Evolutionary conservation across 176 grass and related monocot species (phyloP).

Genomic region (Rhynchospora breviuscula): DNA sequence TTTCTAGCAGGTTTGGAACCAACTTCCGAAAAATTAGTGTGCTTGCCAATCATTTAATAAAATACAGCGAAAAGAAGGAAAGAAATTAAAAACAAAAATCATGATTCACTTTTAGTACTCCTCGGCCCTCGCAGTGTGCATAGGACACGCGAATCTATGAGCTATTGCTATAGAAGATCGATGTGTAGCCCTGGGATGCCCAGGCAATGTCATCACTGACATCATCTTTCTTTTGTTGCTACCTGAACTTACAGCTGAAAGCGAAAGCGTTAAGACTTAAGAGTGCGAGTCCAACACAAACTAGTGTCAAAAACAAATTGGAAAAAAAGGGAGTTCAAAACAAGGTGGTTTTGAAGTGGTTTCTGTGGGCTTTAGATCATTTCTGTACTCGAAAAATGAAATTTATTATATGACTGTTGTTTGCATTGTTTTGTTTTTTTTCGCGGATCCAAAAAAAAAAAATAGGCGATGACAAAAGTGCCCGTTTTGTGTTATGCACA

Average conservation of each 20-base stretch:
- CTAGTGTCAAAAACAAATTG: neutral
- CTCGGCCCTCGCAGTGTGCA: too few relatives aligned
- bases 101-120: too few relatives aligned
- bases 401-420: neutral
- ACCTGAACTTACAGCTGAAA: neutral
- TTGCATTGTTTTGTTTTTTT: neutral
- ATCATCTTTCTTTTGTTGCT: constrained; percentile 9
- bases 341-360: neutral
- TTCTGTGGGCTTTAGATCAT: too few relatives aligned
- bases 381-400: neutral
- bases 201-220: constrained; percentile 13
- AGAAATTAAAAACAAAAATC: too few relatives aligned
- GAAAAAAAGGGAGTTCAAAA: neutral
- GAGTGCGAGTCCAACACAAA: neutral
- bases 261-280: neutral
- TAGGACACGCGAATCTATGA: neutral
- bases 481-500: too few relatives aligned
- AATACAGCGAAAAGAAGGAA: too few relatives aligned
- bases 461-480: too few relatives aligned
- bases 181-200: neutral
- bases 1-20: too few relatives aligned
- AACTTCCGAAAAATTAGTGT: too few relatives aligned
- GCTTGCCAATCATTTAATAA: too few relatives aligned
- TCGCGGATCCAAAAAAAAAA: too few relatives aligned
- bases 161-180: neutral